Percentiles rank a stretch among this genome's conserved stretches.
Evolutionary conservation across 352 stramenopile genomes (phyloP).

Genomic region (Phytophthora tentaculata): DNA sequence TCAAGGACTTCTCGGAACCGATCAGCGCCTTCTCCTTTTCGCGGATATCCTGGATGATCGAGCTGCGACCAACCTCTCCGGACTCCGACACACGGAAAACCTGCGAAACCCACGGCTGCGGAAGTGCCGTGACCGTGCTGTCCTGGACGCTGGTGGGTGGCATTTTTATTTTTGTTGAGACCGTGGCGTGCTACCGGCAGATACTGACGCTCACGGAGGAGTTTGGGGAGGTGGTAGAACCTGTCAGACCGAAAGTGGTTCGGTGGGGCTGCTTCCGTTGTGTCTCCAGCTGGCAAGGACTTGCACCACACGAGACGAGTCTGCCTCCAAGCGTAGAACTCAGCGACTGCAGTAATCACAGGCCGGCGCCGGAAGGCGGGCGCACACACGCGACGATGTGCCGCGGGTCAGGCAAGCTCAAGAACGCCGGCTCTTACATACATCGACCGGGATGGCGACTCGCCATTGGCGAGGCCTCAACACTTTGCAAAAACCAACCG

Average conservation of each 20-base stretch:
- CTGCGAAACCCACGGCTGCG: constrained; percentile 30
- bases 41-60: constrained; percentile 19
- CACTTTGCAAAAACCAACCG: constrained; percentile 25
- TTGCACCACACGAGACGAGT: constrained; percentile 22
- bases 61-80: constrained; percentile 18
- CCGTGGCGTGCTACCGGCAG: constrained; percentile 1
- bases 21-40: constrained; percentile 28
- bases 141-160: constrained; percentile 23
- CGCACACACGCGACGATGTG: constrained; percentile 27
- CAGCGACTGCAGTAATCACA: constrained; percentile 7
- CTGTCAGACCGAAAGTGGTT: constrained; percentile 16
- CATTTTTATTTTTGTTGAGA: constrained; percentile 26
- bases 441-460: constrained; percentile 11
- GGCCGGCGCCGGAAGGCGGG: constrained; percentile 14
- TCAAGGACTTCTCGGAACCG: constrained; percentile 18
- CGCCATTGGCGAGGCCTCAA: no score
- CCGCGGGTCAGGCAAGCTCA: constrained; percentile 24
- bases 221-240: constrained; percentile 24
- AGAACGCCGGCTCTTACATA: constrained; percentile 26
- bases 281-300: not conserved
- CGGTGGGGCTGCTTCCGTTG: constrained; percentile 16
- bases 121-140: constrained; percentile 16
- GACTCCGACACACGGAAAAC: constrained; percentile 27
- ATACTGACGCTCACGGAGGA: constrained; percentile 7
- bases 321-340: constrained; percentile 4